A percentile compares a stretch with the other conserved stretches of the same genome.
These are phyloP conservation scores for Yarrowia porcina DNA, from an alignment of 805 yeast genomes.

Conservation along the genomic window DNA sequence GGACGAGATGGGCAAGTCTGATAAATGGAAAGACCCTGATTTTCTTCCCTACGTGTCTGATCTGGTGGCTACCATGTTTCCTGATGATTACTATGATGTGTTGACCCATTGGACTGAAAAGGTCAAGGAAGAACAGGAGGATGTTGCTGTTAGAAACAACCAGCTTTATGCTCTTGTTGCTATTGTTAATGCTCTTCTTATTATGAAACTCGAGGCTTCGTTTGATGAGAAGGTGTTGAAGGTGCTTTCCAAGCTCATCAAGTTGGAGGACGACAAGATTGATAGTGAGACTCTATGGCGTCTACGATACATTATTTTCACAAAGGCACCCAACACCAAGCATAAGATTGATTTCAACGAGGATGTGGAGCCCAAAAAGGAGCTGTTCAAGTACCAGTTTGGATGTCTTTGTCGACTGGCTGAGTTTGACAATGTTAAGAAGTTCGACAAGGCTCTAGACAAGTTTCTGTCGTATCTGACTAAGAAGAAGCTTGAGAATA, in stretches of 20 bases:
- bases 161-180: conserved; percentile 14
- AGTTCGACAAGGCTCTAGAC: conserved; percentile 10
- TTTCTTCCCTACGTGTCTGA: not conserved
- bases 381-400: not conserved
- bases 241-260: not conserved
- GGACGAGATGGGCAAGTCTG: conserved; percentile 5
- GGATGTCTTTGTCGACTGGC: conserved; percentile 13
- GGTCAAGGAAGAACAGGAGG: not conserved
- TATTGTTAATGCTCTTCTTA: not conserved
- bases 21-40: conserved; percentile 2
- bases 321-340: not conserved
- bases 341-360: not conserved
- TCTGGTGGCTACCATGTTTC: conserved; percentile 13
- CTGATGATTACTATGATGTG: conserved; percentile 3
- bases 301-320: conserved; percentile 13
- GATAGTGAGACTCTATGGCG: conserved; percentile 1
- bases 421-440: conserved; percentile 7
- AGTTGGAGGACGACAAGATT: not conserved
- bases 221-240: conserved; percentile 8
- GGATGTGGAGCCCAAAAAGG: not conserved
- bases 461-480: not conserved
- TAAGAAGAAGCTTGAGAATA: not conserved
- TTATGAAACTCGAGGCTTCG: conserved; percentile 1
- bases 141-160: not conserved
- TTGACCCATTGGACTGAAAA: not conserved